Base-by-base conservation (phyloP, 1,139 yeast species). In the Saccharomyces hybrid region DNA sequence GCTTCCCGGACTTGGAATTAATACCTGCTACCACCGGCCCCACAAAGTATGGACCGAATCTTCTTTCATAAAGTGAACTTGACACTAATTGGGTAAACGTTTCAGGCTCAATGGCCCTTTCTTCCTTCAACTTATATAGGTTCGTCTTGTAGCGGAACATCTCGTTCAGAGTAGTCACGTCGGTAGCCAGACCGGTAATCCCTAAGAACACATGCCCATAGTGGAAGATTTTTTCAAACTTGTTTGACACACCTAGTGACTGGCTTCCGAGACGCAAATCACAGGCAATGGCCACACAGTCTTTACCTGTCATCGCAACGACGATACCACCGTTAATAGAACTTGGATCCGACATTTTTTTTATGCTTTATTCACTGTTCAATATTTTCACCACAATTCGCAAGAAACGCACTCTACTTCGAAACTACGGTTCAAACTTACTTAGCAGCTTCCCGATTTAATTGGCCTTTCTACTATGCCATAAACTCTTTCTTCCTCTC, bases 221-320 rank as follows among this genome's bases (percentile, higher is more conserved):
- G 63, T 82, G 83, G 71, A 91, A 90, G 59, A 95, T 78, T 76
- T 93, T 93, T 68, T 93, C 98, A 71, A 95, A 95, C 68, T 90
- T 86, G 71, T 90, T 90, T 52, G 97, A 79, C 53, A 95, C 84
- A 55, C 98, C 97, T 48, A 93, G 78, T 6, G 97, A 88, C 72
- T 93, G 99, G 71, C 84, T 84, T 34, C 99, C 99, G 61, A 95
- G 78, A 67, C 99, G 84, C 67, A 93, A 77, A 74, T 95, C 99
- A 66, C 95, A 85, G 14, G 98, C 99, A 66, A 95, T 91, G 50
- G 99, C 99, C 57, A 95, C 90, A 75, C 99, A 95, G 65, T 90
- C 97, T 70, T 95, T 91, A 63, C 99, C 99, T 27, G 86, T 86
- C 99, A 95, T 95, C 62, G 99, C 99, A 47, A 95, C 96, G 57